phyloP scores from a whole-genome alignment of 2,329 filamentous ascomycete species.

The Fusarium poae region DNA sequence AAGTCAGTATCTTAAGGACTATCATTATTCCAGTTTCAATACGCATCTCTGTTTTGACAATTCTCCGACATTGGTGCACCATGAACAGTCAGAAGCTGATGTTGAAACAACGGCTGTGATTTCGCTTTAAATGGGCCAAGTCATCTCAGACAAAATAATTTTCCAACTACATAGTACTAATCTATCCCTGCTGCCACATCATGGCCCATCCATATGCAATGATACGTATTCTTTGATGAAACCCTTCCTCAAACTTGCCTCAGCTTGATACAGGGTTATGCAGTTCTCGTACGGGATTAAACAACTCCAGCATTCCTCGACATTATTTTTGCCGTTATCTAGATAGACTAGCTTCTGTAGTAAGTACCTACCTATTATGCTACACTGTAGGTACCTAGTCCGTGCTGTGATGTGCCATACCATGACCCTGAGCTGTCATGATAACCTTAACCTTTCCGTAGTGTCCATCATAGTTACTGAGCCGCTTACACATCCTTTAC shows the following conservation, averaged over 20 bases:
- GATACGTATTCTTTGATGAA: not conserved
- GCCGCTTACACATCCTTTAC: slow-evolving; percentile 20
- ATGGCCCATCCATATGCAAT: not conserved
- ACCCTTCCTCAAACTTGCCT: not conserved
- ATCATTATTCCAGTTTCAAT: not conserved
- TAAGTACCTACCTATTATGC: not conserved
- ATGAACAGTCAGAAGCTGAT: not conserved
- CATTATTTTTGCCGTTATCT: not conserved
- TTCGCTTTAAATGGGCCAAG: not conserved
- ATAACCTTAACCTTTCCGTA: not conserved
- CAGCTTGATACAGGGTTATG: not conserved
- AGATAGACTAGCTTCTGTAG: not conserved
- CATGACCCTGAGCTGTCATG: slow-evolving; percentile 8
- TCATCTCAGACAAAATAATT: not conserved
- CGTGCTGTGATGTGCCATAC: not conserved
- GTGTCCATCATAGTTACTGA: not conserved
- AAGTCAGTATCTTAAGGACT: no score
- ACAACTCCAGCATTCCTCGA: not conserved
- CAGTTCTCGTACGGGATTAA: not conserved
- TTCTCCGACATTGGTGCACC: not conserved
- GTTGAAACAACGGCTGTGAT: not conserved
- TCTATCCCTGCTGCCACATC: not conserved
- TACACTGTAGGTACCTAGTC: not conserved
- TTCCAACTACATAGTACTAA: no score
- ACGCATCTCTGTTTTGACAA: not conserved